Evolutionary conservation across 2,329 filamentous ascomycete species (phyloP), one percentile per base, ranked within the genome.

Genomic region (Sporothrix inflata): DNA sequence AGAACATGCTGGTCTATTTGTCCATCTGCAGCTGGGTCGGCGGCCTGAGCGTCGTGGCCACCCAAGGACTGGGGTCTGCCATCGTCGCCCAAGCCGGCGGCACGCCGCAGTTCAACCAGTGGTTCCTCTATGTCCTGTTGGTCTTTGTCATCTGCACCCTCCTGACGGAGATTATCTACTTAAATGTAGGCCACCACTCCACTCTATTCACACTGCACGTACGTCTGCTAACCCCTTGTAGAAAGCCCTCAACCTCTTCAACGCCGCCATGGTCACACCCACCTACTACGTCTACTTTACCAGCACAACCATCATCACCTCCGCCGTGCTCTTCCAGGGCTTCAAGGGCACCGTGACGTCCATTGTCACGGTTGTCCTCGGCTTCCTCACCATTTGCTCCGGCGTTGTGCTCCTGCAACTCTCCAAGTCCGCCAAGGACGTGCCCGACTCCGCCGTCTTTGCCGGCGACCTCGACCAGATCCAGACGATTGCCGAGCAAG

Each of bases 261-360:
- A 99, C 78, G 96, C 96, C 49, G 95, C 96, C 8, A 88, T 99
- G 75, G 96, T 99, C 73, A 99, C 96, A 0, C 96, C 96, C 0
- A 99, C 96, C 2, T 99, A 99, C 83, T 99, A 99, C 81, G 96
- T 99, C 76, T 95, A 97, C 84, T 99, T 99, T 80, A 99, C 96
- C 51, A 97, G 91, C 77, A 92, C 94, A 5, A 98, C 96, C 24
- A 98, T 99, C 76, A 89, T 98, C 76, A 97, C 94, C 6, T 98
- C 95, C 0, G 92, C 94, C 3, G 90, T 99, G 63, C 85, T 99
- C 2, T 98, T 98, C 82, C 91, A 90, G 75, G 96, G 96, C 8
- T 98, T 99, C 87, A 95, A 97, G 79, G 96, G 95, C 47, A 93
- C 93, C 0, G 86, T 88, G 0, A 87, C 89, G 6, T 89, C 92